A percentile compares a stretch with the other conserved stretches of the same genome.
phyloP scores from a whole-genome alignment of 2,329 filamentous ascomycete species.

The Aureobasidium musti region DNA sequence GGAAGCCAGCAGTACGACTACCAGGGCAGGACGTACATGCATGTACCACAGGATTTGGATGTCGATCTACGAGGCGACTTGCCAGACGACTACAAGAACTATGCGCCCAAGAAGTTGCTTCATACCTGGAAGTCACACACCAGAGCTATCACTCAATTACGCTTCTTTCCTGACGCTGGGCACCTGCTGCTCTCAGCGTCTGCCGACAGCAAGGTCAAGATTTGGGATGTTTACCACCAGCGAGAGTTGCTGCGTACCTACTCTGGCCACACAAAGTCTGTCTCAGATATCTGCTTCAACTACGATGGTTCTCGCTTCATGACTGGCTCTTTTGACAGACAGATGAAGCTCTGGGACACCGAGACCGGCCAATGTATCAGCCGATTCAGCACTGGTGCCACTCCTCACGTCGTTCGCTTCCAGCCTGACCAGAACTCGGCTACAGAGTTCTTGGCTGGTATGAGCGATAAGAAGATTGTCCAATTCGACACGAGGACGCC shows the following conservation, averaged over 20 bases:
- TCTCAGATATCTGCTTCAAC: constrained; percentile 90
- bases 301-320: constrained; percentile 80
- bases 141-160: constrained; percentile 83
- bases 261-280: constrained; percentile 82
- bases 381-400: constrained; percentile 91
- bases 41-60: constrained; percentile 87
- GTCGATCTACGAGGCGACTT: constrained; percentile 79
- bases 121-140: constrained; percentile 80
- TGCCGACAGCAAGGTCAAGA: constrained; percentile 85
- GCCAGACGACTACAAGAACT: constrained; percentile 76
- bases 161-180: constrained; percentile 84
- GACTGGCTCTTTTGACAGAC: constrained; percentile 87
- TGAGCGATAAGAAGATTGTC: constrained; percentile 98
- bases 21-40: constrained; percentile 95
- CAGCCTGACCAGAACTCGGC: constrained; percentile 76
- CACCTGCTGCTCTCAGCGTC: constrained; percentile 88
- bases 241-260: constrained; percentile 89
- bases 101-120: constrained; percentile 89
- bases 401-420: constrained; percentile 91
- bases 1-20: constrained; percentile 85
- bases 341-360: constrained; percentile 98
- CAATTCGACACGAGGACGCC: constrained; percentile 88
- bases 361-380: constrained; percentile 87
- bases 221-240: constrained; percentile 93
- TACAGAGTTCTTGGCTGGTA: constrained; percentile 91